Evolutionary conservation across 192 early-diverging fungal species (phyloP).

Genomic region (Coemansia sp.): DNA sequence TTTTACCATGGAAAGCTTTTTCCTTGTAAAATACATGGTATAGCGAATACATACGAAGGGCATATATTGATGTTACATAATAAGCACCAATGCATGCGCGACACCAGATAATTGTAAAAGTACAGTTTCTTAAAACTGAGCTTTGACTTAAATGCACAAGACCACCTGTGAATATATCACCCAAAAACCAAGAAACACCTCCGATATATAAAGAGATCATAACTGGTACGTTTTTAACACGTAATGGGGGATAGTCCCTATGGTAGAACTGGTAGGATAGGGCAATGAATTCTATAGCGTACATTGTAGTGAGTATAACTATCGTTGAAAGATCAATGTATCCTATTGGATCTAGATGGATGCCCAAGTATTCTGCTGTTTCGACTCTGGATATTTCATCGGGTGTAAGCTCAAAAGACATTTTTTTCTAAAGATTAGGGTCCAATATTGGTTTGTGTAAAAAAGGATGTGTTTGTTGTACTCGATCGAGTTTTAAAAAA

Average conservation of each 20-base stretch:
- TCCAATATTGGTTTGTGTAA: not conserved
- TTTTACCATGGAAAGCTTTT: conserved; percentile 25
- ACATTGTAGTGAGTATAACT: conserved; percentile 28
- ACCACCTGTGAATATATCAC: conserved; percentile 42
- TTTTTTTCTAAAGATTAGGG: conserved; percentile 8
- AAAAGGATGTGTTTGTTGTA: not conserved
- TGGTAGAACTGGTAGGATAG: conserved; percentile 34
- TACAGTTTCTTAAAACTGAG: conserved; percentile 25
- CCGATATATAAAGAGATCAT: conserved; percentile 44
- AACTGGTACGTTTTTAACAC: conserved; percentile 35
- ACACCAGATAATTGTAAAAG: conserved; percentile 30
- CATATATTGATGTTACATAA: conserved; percentile 28
- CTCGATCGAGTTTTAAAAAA: no score
- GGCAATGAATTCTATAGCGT: conserved; percentile 30
- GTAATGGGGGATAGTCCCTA: conserved; percentile 38
- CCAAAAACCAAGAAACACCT: conserved; percentile 22
- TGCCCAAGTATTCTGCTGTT: conserved; percentile 23
- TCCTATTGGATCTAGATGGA: conserved; percentile 35
- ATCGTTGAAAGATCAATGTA: conserved; percentile 44
- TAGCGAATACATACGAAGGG: conserved; percentile 35
- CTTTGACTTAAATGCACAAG: conserved; percentile 25
- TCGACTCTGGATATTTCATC: conserved; percentile 27
- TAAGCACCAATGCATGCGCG: conserved; percentile 32
- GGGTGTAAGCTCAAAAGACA: conserved; percentile 33
- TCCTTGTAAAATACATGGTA: conserved; percentile 36